These are phyloP conservation scores for Wickerhamomyces ciferrii DNA, from an alignment of 805 yeast species.

Conservation along the genomic window DNA sequence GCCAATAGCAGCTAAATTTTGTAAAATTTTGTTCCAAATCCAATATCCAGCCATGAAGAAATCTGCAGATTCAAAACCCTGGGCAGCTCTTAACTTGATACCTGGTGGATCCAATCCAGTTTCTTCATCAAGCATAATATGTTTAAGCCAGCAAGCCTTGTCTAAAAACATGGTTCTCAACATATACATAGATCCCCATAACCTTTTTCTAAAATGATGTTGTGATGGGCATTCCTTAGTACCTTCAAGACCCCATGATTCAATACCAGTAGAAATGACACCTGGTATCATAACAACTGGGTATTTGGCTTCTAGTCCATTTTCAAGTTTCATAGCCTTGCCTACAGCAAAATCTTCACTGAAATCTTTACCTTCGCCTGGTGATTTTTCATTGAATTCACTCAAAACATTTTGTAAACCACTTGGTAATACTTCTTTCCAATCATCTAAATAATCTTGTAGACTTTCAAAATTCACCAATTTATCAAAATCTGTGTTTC, in stretches of 20 bases:
- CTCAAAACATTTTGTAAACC: constrained; percentile 54
- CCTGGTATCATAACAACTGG: constrained; percentile 96
- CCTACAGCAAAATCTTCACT: constrained; percentile 91
- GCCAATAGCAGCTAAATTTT: constrained; percentile 89
- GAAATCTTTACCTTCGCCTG: constrained; percentile 33
- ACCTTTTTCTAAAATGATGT: constrained; percentile 80
- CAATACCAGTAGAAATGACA: constrained; percentile 91
- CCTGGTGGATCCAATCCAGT: constrained; percentile 93
- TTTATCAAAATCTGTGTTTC: constrained; percentile 44
- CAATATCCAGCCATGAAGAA: constrained; percentile 96
- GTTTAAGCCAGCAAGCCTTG: constrained; percentile 90
- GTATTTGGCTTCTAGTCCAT: constrained; percentile 49
- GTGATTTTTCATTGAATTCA: constrained; percentile 34
- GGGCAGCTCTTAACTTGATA: constrained; percentile 80
- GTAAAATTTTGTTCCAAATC: constrained; percentile 97
- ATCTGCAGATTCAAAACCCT: constrained; percentile 95
- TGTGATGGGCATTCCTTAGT: constrained; percentile 77
- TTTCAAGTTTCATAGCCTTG: constrained; percentile 44
- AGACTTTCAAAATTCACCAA: constrained; percentile 50
- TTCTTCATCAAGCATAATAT: constrained; percentile 79
- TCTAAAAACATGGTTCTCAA: constrained; percentile 86
- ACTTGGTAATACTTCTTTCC: constrained; percentile 71
- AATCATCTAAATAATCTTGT: constrained; percentile 57
- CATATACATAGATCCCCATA: constrained; percentile 99
- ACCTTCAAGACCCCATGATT: constrained; percentile 83